A percentile compares a stretch with the other conserved stretches of the same genome.
Evolutionary conservation across 768 basidiomycete genomes (phyloP).

Genomic region (Boletus pseudopeckii): DNA sequence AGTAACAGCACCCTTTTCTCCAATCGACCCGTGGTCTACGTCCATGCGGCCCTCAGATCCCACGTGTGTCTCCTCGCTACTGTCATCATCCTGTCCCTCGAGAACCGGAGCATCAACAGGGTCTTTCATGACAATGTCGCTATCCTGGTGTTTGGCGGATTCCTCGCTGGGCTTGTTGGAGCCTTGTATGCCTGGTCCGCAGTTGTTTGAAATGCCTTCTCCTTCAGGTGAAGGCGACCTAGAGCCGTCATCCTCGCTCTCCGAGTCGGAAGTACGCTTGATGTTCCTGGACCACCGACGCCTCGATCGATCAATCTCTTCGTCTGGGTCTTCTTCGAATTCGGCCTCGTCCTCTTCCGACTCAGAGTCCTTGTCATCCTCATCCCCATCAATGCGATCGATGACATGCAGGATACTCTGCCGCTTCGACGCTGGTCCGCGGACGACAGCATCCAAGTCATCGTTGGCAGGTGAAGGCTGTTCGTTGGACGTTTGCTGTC

Average conservation of each 20-base stretch:
- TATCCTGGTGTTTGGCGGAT: neutral
- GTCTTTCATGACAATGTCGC: conserved; percentile 10
- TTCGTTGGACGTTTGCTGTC: neutral
- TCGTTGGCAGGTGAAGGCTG: conserved; percentile 8
- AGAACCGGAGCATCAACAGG: neutral
- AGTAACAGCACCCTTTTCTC: neutral
- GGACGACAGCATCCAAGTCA: conserved; percentile 42
- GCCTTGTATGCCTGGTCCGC: conserved; percentile 25
- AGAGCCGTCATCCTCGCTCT: conserved; percentile 33
- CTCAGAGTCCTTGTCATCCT: conserved; percentile 34
- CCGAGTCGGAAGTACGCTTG: conserved; percentile 30
- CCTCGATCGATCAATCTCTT: conserved; percentile 31
- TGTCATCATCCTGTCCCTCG: conserved; percentile 2
- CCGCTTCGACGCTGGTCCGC: conserved; percentile 34
- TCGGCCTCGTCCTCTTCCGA: conserved; percentile 42
- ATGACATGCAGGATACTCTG: conserved; percentile 25
- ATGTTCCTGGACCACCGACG: conserved; percentile 34
- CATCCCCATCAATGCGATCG: conserved; percentile 27
- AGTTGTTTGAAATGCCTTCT: conserved; percentile 35
- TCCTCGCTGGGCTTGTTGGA: neutral
- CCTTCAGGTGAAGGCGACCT: conserved; percentile 22
- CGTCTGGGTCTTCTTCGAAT: conserved; percentile 39
- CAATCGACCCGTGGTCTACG: conserved; percentile 5
- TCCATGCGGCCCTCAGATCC: conserved; percentile 20
- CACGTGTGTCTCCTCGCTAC: conserved; percentile 19